A percentile compares a stretch with the other conserved stretches of the same genome.
These are phyloP conservation scores for Pleurotus djamor DNA, from an alignment of 768 basidiomycete genomes.

Conservation along the genomic window DNA sequence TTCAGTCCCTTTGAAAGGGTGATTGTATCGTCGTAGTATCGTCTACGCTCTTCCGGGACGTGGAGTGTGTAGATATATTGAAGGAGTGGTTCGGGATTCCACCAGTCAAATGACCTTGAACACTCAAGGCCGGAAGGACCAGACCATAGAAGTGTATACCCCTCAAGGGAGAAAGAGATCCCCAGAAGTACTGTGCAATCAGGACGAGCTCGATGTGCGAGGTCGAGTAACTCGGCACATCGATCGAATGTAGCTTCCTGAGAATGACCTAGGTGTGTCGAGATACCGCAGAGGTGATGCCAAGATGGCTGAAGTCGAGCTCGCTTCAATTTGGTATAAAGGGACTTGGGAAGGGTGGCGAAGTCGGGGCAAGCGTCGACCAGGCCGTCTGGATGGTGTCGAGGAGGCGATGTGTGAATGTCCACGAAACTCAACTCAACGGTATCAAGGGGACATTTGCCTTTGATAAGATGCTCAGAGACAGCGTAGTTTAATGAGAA, in stretches of 20 bases:
- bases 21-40: background rate
- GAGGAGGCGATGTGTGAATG: no score
- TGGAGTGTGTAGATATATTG: conserved; percentile 2
- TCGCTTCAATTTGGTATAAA: no score
- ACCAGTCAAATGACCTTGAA: background rate
- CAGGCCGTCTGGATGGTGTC: no score
- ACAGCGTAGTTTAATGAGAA: no score
- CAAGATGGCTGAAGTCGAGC: no score
- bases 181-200: background rate
- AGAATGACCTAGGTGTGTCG: background rate
- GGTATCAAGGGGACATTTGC: no score
- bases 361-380: no score
- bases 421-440: no score
- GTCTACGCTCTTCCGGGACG: background rate
- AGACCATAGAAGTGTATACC: background rate
- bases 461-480: no score
- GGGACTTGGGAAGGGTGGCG: no score
- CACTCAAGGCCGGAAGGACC: background rate
- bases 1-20: background rate
- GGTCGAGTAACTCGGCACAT: background rate
- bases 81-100: background rate
- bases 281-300: no score
- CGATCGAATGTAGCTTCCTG: background rate
- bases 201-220: background rate
- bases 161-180: background rate